Conservation (phyloP, 2,329 filamentous ascomycete genomes). For the Claviceps fusiformis region DNA sequence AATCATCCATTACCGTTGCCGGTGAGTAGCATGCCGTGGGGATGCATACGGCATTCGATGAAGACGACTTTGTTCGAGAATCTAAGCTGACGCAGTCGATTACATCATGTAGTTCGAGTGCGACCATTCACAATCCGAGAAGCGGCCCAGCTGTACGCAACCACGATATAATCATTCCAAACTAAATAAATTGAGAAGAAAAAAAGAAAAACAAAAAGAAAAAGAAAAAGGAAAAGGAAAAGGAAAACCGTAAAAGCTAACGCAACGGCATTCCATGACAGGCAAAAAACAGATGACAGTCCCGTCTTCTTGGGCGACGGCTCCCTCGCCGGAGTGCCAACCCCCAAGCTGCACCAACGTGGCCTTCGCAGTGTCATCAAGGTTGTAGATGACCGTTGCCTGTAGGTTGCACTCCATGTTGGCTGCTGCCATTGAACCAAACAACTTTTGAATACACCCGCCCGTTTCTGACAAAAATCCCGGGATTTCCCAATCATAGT, state of each 20-base stretch:
- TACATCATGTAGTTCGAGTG: conserved; percentile 41
- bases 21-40: conserved; percentile 21
- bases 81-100: conserved; percentile 14
- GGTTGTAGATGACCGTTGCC: conserved; percentile 86
- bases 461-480: neutral
- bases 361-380: conserved; percentile 89
- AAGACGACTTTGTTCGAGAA: neutral
- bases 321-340: conserved; percentile 73
- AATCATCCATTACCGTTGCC: conserved; percentile 46
- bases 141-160: conserved; percentile 68
- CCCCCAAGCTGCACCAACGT: conserved; percentile 72
- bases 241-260: too few relatives aligned
- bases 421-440: neutral
- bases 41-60: neutral
- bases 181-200: too few relatives aligned
- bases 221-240: too few relatives aligned
- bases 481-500: conserved; percentile 41
- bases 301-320: conserved; percentile 93
- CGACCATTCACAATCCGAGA: conserved; percentile 75
- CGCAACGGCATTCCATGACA: conserved; percentile 12
- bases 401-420: conserved; percentile 48
- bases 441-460: neutral
- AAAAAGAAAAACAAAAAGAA: too few relatives aligned
- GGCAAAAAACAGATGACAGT: conserved; percentile 62
- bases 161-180: neutral